Evolutionary conservation across 2,329 filamentous ascomycete genomes (phyloP), one percentile per base, ranked within the genome.

Genomic region (Emmonsiellopsis sp.): DNA sequence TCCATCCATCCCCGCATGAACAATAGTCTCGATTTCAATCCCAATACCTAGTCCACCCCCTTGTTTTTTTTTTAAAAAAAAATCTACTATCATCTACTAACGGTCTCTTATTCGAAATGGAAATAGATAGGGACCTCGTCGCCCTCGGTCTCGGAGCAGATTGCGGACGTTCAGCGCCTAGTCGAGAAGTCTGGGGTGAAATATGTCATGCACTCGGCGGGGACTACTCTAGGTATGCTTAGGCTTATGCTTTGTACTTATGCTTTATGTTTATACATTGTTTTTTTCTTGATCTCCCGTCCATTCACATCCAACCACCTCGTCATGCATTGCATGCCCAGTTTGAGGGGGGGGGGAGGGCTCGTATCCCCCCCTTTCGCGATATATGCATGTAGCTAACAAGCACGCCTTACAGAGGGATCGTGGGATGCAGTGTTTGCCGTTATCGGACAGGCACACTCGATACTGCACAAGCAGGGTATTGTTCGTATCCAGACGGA

Each of bases 201-300:
- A 58, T 92, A 91, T 67, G 84, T 80, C 46, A 93, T 97, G 88
- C 92, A 97, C 72, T 91, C 88, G 31, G 91, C 90, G 2, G 93
- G 92, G 10, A 96, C 92, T 0, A 97, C 92, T 0, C 81, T 97
- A 53, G 90, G 89, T 93, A 75, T 55, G 84, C 75, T 32, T 21
- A 27, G 11, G 17, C 14, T 6, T 9, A 4, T 39, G 13, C 13
- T n/a, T 9, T 9, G 13, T 8, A n/a, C 27, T n/a, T 31, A 49
- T 49, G 3, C 5, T 5, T 36, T 40, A 2, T 34, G 3, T 6
- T 47, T 17, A 17, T 17, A 17, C 17, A 17, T 17, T 2, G 17
- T 47, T 47, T 13, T 9, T 33, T 31, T 31, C 2, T 33, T 47
- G 13, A 40, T 11, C 1, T 4, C 10, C 11, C 10, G 14, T 40